Base-by-base conservation (phyloP, 257 asterid species). In the Haberlea rhodopensis region DNA sequence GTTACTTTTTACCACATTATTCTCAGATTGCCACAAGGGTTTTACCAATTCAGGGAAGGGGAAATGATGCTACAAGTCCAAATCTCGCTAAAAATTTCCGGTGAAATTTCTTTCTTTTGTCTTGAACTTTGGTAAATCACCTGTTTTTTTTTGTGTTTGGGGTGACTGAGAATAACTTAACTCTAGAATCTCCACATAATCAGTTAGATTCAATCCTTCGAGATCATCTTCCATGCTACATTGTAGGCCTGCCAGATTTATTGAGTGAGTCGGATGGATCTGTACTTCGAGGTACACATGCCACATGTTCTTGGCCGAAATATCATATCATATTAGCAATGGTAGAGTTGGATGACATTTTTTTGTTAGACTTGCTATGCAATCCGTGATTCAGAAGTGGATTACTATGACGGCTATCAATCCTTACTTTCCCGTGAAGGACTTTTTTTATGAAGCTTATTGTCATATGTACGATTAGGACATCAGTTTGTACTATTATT, bases 51-150 rank as follows among this genome's bases (percentile, higher is more conserved):
- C 91, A 80, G 57, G 91, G 88, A 51, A 82, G 80, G 69, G 96
- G 87, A 72, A 84, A 81, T 81, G 95, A 80, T 59, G 72, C 87
- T 67, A 78, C 85, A 68, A 75, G 70, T 57, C 70, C 88, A 31
- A 80, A 74, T 75, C 82, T 86, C 66, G 87, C 95, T 4, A 86
- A 82, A 75, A 82, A 83, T 76, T 94, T 90, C 80, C 74, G 97
- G 99, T 92, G 67, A 78, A 40, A 26, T 69, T 56, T 66, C 32
- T 71, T 29, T 62, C 79, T 10, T 54, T 62, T 69, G 45, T 66
- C 48, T 60, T 51, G 46, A 11, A 1, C 69, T 32, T 63, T 57
- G n/a, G 62, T 59, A 16, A 27, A 52, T 64, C 64, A 4, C 21
- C 21, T 22, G 48, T 37, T 49, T 48, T 62, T n/a, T 20, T 8